phyloP scores from a whole-genome alignment of 202 grass and related monocot species.

The Carex arenaria region DNA sequence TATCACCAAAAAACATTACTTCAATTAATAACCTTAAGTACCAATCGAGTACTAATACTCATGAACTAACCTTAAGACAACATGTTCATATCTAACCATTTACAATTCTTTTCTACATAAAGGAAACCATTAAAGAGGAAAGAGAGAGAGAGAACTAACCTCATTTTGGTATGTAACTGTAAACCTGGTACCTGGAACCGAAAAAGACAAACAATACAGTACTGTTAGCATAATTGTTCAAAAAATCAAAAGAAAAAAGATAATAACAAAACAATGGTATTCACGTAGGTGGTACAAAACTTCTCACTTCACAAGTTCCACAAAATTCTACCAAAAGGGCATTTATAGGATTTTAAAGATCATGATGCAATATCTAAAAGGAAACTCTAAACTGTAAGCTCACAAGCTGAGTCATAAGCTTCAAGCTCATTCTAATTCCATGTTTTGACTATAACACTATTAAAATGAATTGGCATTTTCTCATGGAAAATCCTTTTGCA shows the following conservation, averaged over 20 bases:
- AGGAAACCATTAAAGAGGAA: not conserved
- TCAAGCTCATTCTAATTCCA: not conserved
- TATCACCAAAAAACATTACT: constrained; percentile 28
- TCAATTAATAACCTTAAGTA: not conserved
- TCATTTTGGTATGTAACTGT: constrained; percentile 85
- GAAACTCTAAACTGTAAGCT: not conserved
- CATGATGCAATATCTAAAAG: not conserved
- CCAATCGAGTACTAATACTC: not conserved
- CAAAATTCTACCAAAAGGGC: not conserved
- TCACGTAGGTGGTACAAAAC: not conserved
- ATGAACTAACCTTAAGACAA: not conserved
- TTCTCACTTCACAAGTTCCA: not conserved
- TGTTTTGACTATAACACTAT: not conserved
- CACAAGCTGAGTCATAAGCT: not conserved
- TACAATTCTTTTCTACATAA: not conserved
- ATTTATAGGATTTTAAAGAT: not conserved
- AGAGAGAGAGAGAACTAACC: constrained; percentile 28
- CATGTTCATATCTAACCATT: not conserved
- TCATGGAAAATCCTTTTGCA: not conserved
- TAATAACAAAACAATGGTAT: not conserved
- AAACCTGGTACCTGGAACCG: constrained; percentile 69
- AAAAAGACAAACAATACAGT: constrained; percentile 16
- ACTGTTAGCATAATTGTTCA: not conserved
- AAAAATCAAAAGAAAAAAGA: not conserved
- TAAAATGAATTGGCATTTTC: not conserved